Evolutionary conservation across 352 stramenopile species (phyloP).

Genomic region (Phytopythium delawarense): DNA sequence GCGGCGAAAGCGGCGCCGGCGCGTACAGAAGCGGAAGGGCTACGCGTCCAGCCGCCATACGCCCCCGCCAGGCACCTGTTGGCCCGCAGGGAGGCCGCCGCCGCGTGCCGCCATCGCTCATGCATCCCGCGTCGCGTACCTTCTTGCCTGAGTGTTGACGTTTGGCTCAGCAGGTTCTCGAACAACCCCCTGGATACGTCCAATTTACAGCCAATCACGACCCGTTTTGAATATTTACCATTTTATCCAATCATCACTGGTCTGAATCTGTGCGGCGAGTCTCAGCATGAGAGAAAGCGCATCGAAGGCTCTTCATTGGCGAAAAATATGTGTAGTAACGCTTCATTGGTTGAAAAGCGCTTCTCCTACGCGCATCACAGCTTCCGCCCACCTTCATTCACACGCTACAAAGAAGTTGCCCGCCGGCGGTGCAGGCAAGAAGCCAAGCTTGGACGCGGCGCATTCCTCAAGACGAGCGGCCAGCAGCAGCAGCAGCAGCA

Average conservation of each 20-base stretch:
- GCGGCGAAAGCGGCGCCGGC: background rate
- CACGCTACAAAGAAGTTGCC: conserved; percentile 1
- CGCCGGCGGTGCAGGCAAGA: background rate
- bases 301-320: background rate
- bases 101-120: too few species aligned
- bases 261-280: background rate
- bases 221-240: too few species aligned
- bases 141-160: background rate
- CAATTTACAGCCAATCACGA: background rate
- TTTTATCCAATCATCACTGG: conserved; percentile 1
- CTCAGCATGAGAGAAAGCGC: background rate
- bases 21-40: background rate
- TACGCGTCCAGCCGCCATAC: background rate
- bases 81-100: background rate
- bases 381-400: background rate
- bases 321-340: background rate
- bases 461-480: conserved; percentile 5
- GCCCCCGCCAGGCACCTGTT: background rate
- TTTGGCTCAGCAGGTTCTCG: conserved; percentile 4
- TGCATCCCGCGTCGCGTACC: background rate
- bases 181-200: background rate
- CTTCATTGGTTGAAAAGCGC: conserved; percentile 1
- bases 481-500: conserved; percentile 1
- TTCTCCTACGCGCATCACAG: background rate
- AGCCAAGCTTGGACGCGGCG: background rate